These are phyloP conservation scores for Mytilinidion resinicola DNA, from an alignment of 495 filamentous ascomycete genomes.

Conservation along the genomic window DNA sequence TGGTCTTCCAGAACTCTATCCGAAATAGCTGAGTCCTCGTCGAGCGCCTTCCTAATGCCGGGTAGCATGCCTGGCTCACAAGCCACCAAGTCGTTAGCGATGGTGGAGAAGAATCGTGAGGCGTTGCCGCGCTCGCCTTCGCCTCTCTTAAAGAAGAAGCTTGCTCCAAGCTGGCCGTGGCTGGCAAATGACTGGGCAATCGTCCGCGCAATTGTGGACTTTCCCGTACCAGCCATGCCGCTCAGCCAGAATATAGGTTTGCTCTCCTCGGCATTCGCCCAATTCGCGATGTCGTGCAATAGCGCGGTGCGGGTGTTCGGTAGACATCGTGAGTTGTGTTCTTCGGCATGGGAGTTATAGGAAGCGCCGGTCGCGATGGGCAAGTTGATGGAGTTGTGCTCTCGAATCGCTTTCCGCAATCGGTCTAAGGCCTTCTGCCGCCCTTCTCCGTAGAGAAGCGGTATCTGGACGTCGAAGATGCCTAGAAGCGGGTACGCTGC, in stretches of 20 bases:
- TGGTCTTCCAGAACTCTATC: constrained; percentile 8
- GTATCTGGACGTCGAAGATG: too few relatives aligned
- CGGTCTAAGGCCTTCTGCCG: neutral
- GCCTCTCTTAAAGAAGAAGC: too few relatives aligned
- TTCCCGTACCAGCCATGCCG: too few relatives aligned
- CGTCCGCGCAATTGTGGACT: constrained; percentile 29
- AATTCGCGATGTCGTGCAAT: constrained; percentile 14
- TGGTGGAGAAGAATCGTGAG: constrained; percentile 22
- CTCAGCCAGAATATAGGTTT: constrained; percentile 35
- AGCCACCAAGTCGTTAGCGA: constrained; percentile 10
- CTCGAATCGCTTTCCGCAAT: too few relatives aligned
- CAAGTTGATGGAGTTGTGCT: too few relatives aligned
- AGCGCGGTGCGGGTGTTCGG: constrained; percentile 21
- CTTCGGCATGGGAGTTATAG: constrained; percentile 12
- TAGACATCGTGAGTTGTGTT: constrained; percentile 18
- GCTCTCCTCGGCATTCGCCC: constrained; percentile 6
- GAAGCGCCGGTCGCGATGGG: constrained; percentile 16
- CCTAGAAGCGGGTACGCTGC: too few relatives aligned
- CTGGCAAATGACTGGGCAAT: constrained; percentile 13
- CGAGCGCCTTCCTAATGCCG: constrained; percentile 7
- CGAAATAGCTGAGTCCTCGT: constrained; percentile 8
- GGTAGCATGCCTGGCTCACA: constrained; percentile 2
- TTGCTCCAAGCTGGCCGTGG: constrained; percentile 24
- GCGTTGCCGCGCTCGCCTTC: constrained; percentile 21
- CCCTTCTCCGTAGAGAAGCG: neutral